phyloP scores from a whole-genome alignment of 1,284 basidiomycete genomes.

The Salmacisia buchloeana region DNA sequence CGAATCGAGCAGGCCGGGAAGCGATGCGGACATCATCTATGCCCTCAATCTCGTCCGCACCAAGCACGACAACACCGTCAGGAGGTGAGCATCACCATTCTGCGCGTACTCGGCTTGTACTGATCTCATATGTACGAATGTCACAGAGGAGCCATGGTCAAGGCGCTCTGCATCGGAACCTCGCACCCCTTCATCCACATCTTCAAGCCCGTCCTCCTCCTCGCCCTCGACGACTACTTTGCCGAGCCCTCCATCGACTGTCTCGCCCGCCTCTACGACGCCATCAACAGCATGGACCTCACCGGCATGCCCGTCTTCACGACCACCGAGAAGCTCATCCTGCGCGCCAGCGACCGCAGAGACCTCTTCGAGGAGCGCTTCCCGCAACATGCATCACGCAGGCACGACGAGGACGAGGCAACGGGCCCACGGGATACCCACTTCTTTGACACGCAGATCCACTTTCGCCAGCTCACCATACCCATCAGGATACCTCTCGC shows the following conservation, averaged over 20 bases:
- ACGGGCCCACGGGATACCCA: slow-evolving; percentile 68
- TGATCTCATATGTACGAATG: not conserved
- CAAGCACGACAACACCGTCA: slow-evolving; percentile 79
- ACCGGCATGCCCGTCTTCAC: slow-evolving; percentile 69
- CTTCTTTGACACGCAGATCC: slow-evolving; percentile 77
- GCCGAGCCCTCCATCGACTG: slow-evolving; percentile 77
- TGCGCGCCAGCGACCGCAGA: slow-evolving; percentile 81
- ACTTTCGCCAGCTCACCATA: slow-evolving; percentile 55
- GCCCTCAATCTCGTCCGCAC: slow-evolving; percentile 93
- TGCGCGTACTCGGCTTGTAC: not conserved
- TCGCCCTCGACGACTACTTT: slow-evolving; percentile 95
- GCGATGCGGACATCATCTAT: slow-evolving; percentile 55
- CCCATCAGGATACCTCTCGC: slow-evolving; percentile 36
- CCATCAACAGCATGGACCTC: slow-evolving; percentile 87
- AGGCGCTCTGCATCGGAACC: slow-evolving; percentile 93
- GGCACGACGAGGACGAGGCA: not conserved
- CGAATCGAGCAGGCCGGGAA: not conserved
- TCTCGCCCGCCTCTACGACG: slow-evolving; percentile 79
- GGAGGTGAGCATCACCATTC: slow-evolving; percentile 60
- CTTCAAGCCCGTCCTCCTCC: slow-evolving; percentile 91
- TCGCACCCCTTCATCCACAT: slow-evolving; percentile 93
- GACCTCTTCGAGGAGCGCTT: slow-evolving; percentile 79
- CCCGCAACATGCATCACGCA: not conserved
- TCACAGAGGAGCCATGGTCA: slow-evolving; percentile 89
- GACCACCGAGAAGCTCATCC: slow-evolving; percentile 76